Base-by-base conservation (phyloP, 1,139 yeast genomes). In the Zygosaccharomyces sapae region DNA sequence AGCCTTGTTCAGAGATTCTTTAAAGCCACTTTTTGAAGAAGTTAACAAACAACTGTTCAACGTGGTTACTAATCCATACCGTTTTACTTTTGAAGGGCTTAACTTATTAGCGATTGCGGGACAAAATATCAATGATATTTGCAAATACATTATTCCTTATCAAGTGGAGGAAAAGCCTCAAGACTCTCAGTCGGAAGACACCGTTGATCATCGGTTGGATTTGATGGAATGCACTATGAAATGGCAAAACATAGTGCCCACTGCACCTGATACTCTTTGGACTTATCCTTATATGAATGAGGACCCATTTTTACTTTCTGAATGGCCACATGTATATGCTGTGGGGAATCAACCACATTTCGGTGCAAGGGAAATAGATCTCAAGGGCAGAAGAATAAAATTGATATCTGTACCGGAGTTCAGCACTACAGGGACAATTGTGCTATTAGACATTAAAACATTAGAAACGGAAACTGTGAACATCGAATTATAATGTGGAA, bases 181-280 rank as follows among this genome's bases (percentile, higher is more conserved):
- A 7, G 43, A 41, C 12, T 53, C 56, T 1, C 59, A 61, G 12
- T 53, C 53, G n/a, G 54, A 58, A 5, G 60, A 55, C 22, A 54
- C 63, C 7, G 67, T 67, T 4, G 68, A 70, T 10, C 63, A 68
- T 12, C 61, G 83, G 45, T 56, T 80, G n/a, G 74, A 76, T 19
- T 70, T 88, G 55, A 75, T 89, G 72, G 85, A 82, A 55, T 74
- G 81, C 5, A 83, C 86, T 1, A 65, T 94, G 35, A 70, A 73
- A 45, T 90, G 97, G 96, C 92, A 88, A 56, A 87, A 87, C 58
- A 72, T 86, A 33, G 83, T 88, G 0, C 98, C 98, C 2, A 89
- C 97, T 0, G 95, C 96, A 1, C 99, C 99, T 0, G 98, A 92
- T 61, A 94, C 99, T 0, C 70, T 92, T 38, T 86, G 86, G 71